These are phyloP conservation scores for Paramecium biaurelia DNA, from an alignment of 73 alveolate genomes.

Conservation along the genomic window DNA sequence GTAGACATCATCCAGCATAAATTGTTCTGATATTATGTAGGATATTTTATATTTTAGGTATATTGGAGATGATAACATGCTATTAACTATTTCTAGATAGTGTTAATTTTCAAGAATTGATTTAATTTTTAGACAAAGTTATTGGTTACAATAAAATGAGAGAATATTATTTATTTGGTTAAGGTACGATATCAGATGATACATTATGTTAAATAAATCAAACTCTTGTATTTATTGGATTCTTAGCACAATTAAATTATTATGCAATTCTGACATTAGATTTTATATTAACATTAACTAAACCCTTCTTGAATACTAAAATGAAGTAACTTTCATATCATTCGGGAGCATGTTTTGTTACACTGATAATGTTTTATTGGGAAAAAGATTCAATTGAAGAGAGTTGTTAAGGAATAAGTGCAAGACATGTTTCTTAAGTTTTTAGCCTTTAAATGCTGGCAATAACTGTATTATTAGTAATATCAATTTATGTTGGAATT, in stretches of 20 bases:
- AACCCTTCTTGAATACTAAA: slow-evolving; percentile 32
- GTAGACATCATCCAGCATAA: slow-evolving; percentile 47
- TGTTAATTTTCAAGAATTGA: not conserved
- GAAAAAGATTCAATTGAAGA: not conserved
- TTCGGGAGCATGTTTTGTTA: not conserved
- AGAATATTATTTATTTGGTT: not conserved
- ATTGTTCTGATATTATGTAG: slow-evolving; percentile 15
- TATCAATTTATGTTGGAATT: not conserved
- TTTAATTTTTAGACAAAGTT: not conserved
- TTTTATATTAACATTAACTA: slow-evolving; percentile 3
- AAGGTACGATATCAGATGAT: not conserved
- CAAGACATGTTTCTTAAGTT: not conserved
- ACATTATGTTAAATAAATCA: not conserved
- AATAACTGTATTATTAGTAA: not conserved
- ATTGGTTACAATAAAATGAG: not conserved
- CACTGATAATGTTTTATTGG: not conserved
- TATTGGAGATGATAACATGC: slow-evolving; percentile 18
- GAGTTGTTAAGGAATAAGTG: not conserved
- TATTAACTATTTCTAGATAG: slow-evolving; percentile 30
- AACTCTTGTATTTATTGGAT: not conserved
- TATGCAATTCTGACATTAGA: slow-evolving; percentile 16
- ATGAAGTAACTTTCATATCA: not conserved
- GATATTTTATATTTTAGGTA: not conserved
- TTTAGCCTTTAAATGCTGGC: not conserved
- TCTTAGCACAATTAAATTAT: slow-evolving; percentile 13